Conservation (phyloP, 2,329 filamentous ascomycete species). For the Cercospora janseana region DNA sequence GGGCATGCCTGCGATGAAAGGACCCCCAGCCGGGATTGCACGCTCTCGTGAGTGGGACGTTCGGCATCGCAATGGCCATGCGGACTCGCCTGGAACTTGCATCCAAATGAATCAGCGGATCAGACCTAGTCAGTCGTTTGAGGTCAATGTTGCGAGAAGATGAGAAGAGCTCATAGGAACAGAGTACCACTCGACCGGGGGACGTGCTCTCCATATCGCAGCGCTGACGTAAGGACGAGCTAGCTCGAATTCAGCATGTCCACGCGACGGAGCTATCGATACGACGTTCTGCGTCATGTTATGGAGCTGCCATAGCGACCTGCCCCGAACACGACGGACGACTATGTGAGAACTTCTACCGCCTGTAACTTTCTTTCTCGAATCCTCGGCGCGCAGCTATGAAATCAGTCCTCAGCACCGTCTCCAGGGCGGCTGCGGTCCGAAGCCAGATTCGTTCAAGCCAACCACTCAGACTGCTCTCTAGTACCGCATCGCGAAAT, state of each 20-base stretch:
- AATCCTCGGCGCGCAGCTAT: constrained; percentile 20
- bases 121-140: too few species aligned
- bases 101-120: neutral
- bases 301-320: neutral
- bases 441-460: constrained; percentile 28
- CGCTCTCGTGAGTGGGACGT: neutral
- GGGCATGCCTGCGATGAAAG: neutral
- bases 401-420: constrained; percentile 27
- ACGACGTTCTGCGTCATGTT: constrained; percentile 2
- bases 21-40: neutral
- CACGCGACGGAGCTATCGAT: constrained; percentile 4
- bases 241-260: neutral
- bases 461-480: constrained; percentile 26
- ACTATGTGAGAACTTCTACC: neutral
- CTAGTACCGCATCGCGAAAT: constrained; percentile 18
- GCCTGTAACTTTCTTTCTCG: neutral
- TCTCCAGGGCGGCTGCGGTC: constrained; percentile 22
- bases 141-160: too few species aligned
- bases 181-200: too few species aligned
- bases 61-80: too few species aligned
- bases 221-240: neutral
- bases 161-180: too few species aligned
- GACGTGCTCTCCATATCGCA: neutral
- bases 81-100: neutral
- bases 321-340: neutral